Percentiles rank a stretch among this genome's conserved stretches.
These are phyloP conservation scores for Antitrichia curtipendula DNA, from an alignment of 225 moss, liverwort and hornwort genomes.

Conservation along the genomic window DNA sequence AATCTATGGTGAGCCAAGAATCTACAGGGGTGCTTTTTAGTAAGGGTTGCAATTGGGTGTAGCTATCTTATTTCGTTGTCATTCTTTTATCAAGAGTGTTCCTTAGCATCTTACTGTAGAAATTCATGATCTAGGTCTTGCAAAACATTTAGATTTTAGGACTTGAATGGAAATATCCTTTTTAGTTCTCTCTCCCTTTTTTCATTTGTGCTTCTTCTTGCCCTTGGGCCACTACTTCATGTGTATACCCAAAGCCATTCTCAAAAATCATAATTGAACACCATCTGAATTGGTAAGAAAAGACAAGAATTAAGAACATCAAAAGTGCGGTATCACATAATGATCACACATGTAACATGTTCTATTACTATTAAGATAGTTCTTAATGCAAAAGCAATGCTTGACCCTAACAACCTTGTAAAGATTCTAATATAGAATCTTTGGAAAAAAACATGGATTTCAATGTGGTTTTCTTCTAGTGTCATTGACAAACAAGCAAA, in stretches of 20 bases:
- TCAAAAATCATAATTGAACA: neutral
- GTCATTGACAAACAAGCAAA: too few species aligned
- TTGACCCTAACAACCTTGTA: too few species aligned
- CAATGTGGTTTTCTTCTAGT: too few species aligned
- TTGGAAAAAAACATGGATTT: too few species aligned
- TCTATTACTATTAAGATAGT: too few species aligned
- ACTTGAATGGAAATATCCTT: neutral
- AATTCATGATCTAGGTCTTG: neutral
- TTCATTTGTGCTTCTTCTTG: neutral
- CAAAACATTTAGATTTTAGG: neutral
- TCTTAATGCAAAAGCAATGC: too few species aligned
- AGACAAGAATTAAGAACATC: too few species aligned
- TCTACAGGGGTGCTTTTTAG: too few species aligned
- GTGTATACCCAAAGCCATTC: neutral
- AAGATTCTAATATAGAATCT: too few species aligned
- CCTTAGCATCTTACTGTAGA: neutral
- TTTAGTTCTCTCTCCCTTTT: neutral
- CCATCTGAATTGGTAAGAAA: neutral
- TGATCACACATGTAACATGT: too few species aligned
- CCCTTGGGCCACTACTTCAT: neutral
- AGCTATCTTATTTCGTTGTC: neutral
- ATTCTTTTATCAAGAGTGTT: neutral
- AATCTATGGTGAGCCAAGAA: neutral
- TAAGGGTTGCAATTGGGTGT: neutral
- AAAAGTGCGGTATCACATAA: too few species aligned